A percentile compares a stretch with the other conserved stretches of the same genome.
Evolutionary conservation across 2,329 filamentous ascomycete species (phyloP).

Genomic region (Verticillium dahliae): DNA sequence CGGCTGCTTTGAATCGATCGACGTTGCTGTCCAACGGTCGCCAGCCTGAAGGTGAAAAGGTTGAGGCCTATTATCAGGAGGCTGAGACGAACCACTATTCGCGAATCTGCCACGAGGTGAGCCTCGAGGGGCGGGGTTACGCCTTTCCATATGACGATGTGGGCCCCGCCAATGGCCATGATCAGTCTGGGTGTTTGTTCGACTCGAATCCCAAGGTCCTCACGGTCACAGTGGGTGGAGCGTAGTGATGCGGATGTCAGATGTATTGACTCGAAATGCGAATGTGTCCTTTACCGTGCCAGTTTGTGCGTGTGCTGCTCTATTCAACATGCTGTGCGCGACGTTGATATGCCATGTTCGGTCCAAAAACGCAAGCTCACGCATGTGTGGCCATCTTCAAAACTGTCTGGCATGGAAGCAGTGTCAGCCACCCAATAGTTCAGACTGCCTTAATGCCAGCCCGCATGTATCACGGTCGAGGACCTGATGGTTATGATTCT

Average conservation of each 20-base stretch:
- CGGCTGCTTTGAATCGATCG: conserved; percentile 69
- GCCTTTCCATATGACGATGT: conserved; percentile 70
- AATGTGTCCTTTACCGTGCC: not conserved
- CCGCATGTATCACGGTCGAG: too few relatives aligned
- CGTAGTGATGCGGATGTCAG: not conserved
- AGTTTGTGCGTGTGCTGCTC: not conserved
- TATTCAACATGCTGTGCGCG: not conserved
- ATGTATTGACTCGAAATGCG: not conserved
- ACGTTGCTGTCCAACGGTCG: conserved; percentile 51
- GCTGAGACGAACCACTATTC: conserved; percentile 60
- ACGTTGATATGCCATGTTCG: not conserved
- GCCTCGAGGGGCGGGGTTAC: conserved; percentile 56
- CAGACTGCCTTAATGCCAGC: too few relatives aligned
- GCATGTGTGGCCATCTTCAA: too few relatives aligned
- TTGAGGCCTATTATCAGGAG: conserved; percentile 45
- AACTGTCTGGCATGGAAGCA: too few relatives aligned
- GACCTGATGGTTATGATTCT: too few relatives aligned
- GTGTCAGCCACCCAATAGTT: too few relatives aligned
- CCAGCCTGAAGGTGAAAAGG: conserved; percentile 45
- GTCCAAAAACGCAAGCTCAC: not conserved
- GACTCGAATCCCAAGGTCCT: conserved; percentile 48
- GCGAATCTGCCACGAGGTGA: conserved; percentile 55
- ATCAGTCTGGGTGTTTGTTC: conserved; percentile 58
- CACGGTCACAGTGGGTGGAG: conserved; percentile 49
- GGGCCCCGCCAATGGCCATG: conserved; percentile 40